Base-by-base conservation (phyloP, 768 basidiomycete species). In the Boletus fagicola region DNA sequence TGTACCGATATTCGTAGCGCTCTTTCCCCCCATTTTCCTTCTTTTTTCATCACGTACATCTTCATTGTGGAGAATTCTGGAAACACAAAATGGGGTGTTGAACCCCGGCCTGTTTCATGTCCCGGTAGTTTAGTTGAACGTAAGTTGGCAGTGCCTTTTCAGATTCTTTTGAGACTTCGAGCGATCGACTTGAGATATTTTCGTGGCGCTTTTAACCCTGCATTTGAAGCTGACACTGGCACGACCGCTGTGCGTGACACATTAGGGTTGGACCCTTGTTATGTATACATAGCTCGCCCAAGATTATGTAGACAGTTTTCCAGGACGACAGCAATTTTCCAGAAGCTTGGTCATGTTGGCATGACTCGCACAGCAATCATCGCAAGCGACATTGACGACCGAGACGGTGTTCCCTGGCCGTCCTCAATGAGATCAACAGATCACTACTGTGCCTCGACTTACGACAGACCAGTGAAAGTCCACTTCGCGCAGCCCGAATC, bases 1-100 rank as follows among this genome's bases (percentile, higher is more conserved):
- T 71, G 70, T 71, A 71, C 65, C 43, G 67, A 53, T 46, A 65
- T 59, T 60, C 59, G 39, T 44, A 24, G 20, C n/a, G 53, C 44
- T 43, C 26, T n/a, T 44, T 49, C 7, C 18, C 9, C 39, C 49
- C 20, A 24, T 53, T 52, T 36, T 11, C 22, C 39, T 35, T 52
- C 49, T 44, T 51, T 38, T 39, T 50, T 56, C 46, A 18, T 57
- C 46, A 24, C 42, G 24, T 53, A 56, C 51, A 22, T 40, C 5
- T 58, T 56, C 49, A 40, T 55, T 45, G 51, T 26, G 26, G 42
- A 48, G 38, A 11, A 36, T 50, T 49, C 53, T 53, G 35, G 57
- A 53, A 53, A 33, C 38, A 40, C 38, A 62, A 68, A 69, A 71
- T 40, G 61, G 69, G 69, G 49, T 71, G 57, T 62, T 36, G 40